These are phyloP conservation scores for Yamadazyma olivae DNA, from an alignment of 805 yeast species.

Conservation along the genomic window DNA sequence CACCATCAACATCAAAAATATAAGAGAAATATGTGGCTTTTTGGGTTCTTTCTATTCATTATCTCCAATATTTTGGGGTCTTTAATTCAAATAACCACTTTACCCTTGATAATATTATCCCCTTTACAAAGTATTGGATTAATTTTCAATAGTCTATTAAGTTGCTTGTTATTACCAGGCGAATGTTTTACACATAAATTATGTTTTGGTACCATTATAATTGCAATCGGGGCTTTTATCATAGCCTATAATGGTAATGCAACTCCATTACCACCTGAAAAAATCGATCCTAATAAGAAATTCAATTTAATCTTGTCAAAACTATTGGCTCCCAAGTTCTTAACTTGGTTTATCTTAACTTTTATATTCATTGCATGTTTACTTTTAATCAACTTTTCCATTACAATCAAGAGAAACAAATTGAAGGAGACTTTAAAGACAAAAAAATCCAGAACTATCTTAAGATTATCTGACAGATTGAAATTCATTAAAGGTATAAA, in stretches of 20 bases:
- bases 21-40: constrained; percentile 64
- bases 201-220: constrained; percentile 61
- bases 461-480: constrained; percentile 15
- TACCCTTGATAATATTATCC: constrained; percentile 75
- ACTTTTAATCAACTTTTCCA: constrained; percentile 19
- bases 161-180: constrained; percentile 63
- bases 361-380: constrained; percentile 25
- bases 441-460: constrained; percentile 9
- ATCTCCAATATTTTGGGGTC: constrained; percentile 77
- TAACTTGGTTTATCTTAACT: constrained; percentile 52
- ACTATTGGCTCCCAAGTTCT: constrained; percentile 42
- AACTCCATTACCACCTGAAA: constrained; percentile 15
- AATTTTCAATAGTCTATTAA: constrained; percentile 74
- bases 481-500: constrained; percentile 52
- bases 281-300: constrained; percentile 20
- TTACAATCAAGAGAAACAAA: constrained; percentile 14
- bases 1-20: constrained; percentile 26
- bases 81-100: constrained; percentile 75
- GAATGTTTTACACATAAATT: constrained; percentile 64
- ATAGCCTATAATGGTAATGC: constrained; percentile 72
- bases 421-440: constrained; percentile 5
- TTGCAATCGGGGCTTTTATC: constrained; percentile 69
- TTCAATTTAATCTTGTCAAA: constrained; percentile 40
- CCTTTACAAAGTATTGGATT: constrained; percentile 86
- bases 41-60: constrained; percentile 70